Percentiles rank a stretch among this genome's conserved stretches.
These are phyloP conservation scores for Xylariaceae sp. DNA, from an alignment of 2,329 filamentous ascomycete genomes.

Conservation along the genomic window DNA sequence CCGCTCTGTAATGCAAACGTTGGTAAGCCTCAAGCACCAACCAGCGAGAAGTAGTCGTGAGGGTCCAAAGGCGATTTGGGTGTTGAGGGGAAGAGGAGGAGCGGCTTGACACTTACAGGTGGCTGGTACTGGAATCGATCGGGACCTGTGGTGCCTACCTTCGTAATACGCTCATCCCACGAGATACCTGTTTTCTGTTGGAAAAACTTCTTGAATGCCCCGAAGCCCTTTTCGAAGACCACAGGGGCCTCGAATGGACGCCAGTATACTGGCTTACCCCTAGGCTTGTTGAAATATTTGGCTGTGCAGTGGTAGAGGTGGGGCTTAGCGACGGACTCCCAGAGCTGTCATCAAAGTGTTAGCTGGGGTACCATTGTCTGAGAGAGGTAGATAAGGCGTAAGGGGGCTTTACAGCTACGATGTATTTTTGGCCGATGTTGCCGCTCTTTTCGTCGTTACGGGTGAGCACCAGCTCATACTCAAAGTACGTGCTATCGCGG, in stretches of 20 bases:
- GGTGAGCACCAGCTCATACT: constrained; percentile 67
- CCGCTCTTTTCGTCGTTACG: constrained; percentile 53
- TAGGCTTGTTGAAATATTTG: constrained; percentile 53
- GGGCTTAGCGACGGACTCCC: constrained; percentile 66
- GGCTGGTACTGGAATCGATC: constrained; percentile 52
- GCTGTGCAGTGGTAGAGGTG: constrained; percentile 66
- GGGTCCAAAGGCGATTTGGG: no score
- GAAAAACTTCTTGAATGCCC: constrained; percentile 64
- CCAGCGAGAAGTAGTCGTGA: no score
- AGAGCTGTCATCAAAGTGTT: constrained; percentile 60
- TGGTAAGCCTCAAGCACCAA: no score
- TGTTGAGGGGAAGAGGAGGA: background rate
- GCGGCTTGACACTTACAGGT: constrained; percentile 55
- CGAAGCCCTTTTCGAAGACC: constrained; percentile 52
- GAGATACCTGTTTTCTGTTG: constrained; percentile 59
- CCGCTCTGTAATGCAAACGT: constrained; percentile 36
- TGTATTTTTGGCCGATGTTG: constrained; percentile 63
- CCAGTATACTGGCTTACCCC: constrained; percentile 44
- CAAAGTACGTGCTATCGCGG: constrained; percentile 65
- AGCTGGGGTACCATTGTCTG: background rate
- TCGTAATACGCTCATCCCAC: constrained; percentile 62
- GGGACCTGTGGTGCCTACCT: constrained; percentile 40
- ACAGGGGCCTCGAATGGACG: constrained; percentile 48
- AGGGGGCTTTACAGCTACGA: constrained; percentile 59
- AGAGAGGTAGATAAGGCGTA: background rate